Evolutionary conservation across 306 rosid species (phyloP), one percentile per base, ranked within the genome.

Genomic region (Cucurbita pepo): DNA sequence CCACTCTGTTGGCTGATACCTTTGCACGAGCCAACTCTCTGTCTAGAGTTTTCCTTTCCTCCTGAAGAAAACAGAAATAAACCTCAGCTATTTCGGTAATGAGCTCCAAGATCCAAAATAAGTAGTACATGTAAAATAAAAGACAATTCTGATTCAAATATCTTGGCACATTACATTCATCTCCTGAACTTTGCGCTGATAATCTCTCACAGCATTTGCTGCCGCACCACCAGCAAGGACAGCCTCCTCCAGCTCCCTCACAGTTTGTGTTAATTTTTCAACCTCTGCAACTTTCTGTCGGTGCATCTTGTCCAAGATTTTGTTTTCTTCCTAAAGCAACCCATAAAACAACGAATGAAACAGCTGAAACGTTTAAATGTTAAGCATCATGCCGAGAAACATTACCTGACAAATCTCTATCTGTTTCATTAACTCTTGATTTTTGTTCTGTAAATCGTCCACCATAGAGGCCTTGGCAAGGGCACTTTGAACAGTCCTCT

Each of bases 211-310:
- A 75, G 95, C 99, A 85, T 95, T 95, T 25, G 99, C 99, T n/a
- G 99, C 99, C 34, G 99, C 97, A 58, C 99, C 99, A 25, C 99
- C 97, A 50, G 97, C 96, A 85, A 95, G 99, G 81, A 95, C 97
- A 74, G 99, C 97, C 91, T 95, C 99, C 84, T 95, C 99, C 76
- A 95, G 84, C 86, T 95, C 99, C 69, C 99, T 85, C 62, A 95
- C 99, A 76, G 99, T 95, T 79, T 95, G 99, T 5, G 97, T 95
- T 78, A 91, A 91, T 79, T 95, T 95, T 84, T 95, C 99, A 86
- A 95, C 99, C 82, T 95, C 99, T 36, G 99, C 99, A 70, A 95
- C 99, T 83, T 95, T 95, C 76, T 86, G 90, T 80, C 99, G 85
- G 78, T 91, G 97, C 99, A 95, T 89, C 89, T 79, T 95, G 85